A percentile compares a stretch with the other conserved stretches of the same genome.
phyloP scores from a whole-genome alignment of 208 protist species.

The Leishmania braziliensis region DNA sequence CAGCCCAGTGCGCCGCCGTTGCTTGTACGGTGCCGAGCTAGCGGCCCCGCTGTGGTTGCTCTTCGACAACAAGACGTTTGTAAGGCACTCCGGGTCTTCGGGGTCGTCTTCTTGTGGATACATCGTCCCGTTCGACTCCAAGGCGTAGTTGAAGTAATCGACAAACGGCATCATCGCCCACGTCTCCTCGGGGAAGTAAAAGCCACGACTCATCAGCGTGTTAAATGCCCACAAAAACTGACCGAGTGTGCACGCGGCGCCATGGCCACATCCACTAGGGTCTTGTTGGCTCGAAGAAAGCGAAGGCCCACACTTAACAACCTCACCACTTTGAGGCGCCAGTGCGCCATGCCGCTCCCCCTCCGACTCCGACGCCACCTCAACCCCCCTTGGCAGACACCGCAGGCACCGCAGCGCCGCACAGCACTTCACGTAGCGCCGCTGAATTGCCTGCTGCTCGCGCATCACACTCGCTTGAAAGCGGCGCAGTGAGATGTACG shows the following conservation, averaged over 20 bases:
- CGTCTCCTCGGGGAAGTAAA: constrained; percentile 77
- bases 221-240: constrained; percentile 89
- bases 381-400: constrained; percentile 14
- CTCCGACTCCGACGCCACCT: background rate
- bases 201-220: constrained; percentile 87
- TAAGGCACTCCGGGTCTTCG: constrained; percentile 18
- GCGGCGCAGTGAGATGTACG: constrained; percentile 45
- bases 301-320: background rate
- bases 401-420: constrained; percentile 39
- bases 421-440: constrained; percentile 45
- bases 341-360: background rate
- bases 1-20: constrained; percentile 10
- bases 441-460: constrained; percentile 48
- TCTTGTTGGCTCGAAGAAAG: background rate
- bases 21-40: constrained; percentile 11
- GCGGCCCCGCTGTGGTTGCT: background rate
- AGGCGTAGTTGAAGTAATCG: constrained; percentile 93
- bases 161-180: constrained; percentile 92
- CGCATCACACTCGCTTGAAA: constrained; percentile 38
- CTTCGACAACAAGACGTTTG: constrained; percentile 3
- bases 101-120: constrained; percentile 21
- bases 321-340: background rate
- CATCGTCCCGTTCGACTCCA: constrained; percentile 75
- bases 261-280: background rate
- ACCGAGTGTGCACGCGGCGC: constrained; percentile 32